Percentiles rank a stretch among this genome's conserved stretches.
Conservation (phyloP, 169 alveolate genomes). For the Plasmodium ovale region DNA sequence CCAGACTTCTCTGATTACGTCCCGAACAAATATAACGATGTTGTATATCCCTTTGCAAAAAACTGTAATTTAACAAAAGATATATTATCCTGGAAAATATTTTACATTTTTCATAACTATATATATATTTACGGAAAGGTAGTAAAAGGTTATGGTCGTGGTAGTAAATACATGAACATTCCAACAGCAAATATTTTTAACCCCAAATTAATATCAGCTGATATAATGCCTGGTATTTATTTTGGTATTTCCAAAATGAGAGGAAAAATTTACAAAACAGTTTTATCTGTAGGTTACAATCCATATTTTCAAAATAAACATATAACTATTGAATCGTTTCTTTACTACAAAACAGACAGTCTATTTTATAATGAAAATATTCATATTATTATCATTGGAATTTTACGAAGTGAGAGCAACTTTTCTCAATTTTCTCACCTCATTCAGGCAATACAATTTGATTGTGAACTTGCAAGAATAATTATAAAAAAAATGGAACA, state of each 20-base stretch:
- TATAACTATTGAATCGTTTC: constrained; percentile 65
- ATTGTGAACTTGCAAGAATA: constrained; percentile 68
- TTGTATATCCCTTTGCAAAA: constrained; percentile 57
- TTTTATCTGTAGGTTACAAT: constrained; percentile 68
- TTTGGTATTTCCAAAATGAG: constrained; percentile 57
- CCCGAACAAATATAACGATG: constrained; percentile 54
- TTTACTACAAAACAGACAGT: constrained; percentile 45
- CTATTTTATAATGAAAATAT: constrained; percentile 59
- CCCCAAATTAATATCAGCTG: constrained; percentile 35
- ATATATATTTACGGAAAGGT: constrained; percentile 57
- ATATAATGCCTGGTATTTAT: constrained; percentile 75
- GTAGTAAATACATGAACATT: constrained; percentile 63
- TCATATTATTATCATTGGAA: constrained; percentile 58
- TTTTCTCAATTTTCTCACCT: constrained; percentile 59
- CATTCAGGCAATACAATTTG: constrained; percentile 73
- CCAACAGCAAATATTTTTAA: constrained; percentile 67
- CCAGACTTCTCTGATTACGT: neutral
- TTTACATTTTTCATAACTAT: constrained; percentile 59
- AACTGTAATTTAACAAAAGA: constrained; percentile 70
- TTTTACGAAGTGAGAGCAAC: constrained; percentile 69
- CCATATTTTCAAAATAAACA: constrained; percentile 71
- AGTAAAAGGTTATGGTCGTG: constrained; percentile 73
- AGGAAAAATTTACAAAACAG: constrained; percentile 63
- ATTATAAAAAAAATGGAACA: constrained; percentile 21
- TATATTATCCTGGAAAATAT: constrained; percentile 67